These are phyloP conservation scores for Cladophialophora bantiana DNA, from an alignment of 2,329 filamentous ascomycete genomes.

Conservation along the genomic window DNA sequence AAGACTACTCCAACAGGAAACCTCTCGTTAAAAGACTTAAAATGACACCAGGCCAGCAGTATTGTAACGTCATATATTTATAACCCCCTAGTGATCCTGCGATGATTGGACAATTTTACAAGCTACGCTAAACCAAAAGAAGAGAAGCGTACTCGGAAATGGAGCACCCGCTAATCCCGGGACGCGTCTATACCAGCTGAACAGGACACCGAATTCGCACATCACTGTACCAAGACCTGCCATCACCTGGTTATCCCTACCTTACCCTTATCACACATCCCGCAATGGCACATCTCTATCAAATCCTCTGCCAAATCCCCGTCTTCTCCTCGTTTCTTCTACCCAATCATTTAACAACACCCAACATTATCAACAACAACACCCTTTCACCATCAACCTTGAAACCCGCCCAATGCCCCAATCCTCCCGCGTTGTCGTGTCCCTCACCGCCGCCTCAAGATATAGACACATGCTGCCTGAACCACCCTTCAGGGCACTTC, in stretches of 20 bases:
- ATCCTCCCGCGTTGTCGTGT: constrained; percentile 35
- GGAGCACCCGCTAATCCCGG: no score
- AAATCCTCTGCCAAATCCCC: constrained; percentile 26
- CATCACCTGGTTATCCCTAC: constrained; percentile 1
- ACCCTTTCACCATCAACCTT: not conserved
- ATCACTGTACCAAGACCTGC: not conserved
- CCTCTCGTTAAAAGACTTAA: no score
- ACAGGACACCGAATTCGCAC: no score
- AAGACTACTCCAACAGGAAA: no score
- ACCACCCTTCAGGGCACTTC: constrained; percentile 73
- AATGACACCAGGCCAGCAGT: no score
- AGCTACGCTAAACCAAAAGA: no score
- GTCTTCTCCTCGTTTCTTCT: constrained; percentile 27
- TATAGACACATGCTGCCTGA: constrained; percentile 74
- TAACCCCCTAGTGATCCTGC: no score
- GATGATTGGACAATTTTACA: no score
- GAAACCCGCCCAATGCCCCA: constrained; percentile 22
- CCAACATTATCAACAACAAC: not conserved
- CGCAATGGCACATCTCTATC: constrained; percentile 19
- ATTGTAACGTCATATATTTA: no score
- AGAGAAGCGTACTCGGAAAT: no score
- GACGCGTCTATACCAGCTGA: no score
- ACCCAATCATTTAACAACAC: not conserved
- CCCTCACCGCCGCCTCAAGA: constrained; percentile 27
- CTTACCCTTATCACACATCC: not conserved